Evolutionary conservation across 331 rosid species (phyloP).

Genomic region (Arachis monticola): DNA sequence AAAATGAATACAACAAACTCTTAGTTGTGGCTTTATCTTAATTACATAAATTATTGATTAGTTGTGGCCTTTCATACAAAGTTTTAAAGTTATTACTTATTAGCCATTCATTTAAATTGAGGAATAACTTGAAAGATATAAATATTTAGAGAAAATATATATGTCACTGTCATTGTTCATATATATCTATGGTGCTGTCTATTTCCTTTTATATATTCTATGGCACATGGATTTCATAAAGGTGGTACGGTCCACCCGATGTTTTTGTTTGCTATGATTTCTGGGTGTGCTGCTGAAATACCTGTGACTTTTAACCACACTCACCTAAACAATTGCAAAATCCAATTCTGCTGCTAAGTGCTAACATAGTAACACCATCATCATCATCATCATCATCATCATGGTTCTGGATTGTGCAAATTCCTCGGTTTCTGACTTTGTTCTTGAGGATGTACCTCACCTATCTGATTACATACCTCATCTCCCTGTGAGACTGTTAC

Average conservation of each 20-base stretch:
- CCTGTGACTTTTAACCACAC: not conserved
- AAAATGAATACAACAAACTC: too few relatives aligned
- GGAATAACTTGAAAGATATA: not conserved
- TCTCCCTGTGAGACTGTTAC: slow-evolving; percentile 37
- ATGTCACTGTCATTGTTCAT: not conserved
- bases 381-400: slow-evolving; percentile 22
- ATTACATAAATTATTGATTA: too few relatives aligned
- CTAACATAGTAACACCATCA: not conserved
- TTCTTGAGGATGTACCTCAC: slow-evolving; percentile 52
- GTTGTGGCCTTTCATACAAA: slow-evolving; percentile 21
- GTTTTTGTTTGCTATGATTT: not conserved
- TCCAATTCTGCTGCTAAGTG: slow-evolving; percentile 1
- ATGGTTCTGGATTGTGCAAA: slow-evolving; percentile 28
- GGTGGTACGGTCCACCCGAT: slow-evolving; percentile 1
- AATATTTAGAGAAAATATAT: not conserved
- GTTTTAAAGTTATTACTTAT: too few relatives aligned
- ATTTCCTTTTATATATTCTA: slow-evolving; percentile 9
- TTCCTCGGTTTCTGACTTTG: slow-evolving; percentile 12
- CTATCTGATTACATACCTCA: slow-evolving; percentile 48
- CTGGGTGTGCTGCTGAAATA: not conserved
- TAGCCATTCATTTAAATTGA: slow-evolving; percentile 1
- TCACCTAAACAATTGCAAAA: not conserved
- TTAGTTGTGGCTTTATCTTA: too few relatives aligned
- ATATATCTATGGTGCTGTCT: not conserved
- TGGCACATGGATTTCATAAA: not conserved